phyloP scores from a whole-genome alignment of 179 eudicot genomes.

The Spinacia oleracea region DNA sequence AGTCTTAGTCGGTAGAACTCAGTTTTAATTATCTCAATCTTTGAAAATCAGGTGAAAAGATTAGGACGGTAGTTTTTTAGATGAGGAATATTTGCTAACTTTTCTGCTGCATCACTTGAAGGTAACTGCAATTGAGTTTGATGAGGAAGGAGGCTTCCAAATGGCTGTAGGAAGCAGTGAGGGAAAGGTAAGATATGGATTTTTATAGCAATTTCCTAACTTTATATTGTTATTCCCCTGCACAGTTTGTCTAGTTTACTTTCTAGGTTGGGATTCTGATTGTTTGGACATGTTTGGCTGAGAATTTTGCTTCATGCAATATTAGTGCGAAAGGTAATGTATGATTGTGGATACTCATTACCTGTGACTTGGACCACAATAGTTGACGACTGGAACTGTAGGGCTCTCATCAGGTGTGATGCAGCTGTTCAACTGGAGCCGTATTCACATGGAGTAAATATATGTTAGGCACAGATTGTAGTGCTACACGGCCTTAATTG shows the following conservation, averaged over 20 bases:
- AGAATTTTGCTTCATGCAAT: not conserved
- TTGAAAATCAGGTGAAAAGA: not conserved
- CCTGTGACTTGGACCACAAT: not conserved
- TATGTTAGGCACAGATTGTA: not conserved
- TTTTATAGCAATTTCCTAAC: not conserved
- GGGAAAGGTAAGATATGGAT: constrained; percentile 67
- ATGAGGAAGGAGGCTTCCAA: constrained; percentile 72
- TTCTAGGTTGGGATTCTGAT: not conserved
- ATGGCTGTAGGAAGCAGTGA: constrained; percentile 97
- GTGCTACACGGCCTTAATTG: not conserved
- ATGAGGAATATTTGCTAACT: constrained; percentile 6
- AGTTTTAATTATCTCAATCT: not conserved
- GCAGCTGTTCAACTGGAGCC: not conserved
- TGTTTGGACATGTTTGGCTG: constrained; percentile 3
- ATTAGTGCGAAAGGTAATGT: not conserved
- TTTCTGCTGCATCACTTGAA: constrained; percentile 40
- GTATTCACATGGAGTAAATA: constrained; percentile 3
- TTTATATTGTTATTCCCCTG: not conserved
- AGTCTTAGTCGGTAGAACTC: not conserved
- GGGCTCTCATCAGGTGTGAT: not conserved
- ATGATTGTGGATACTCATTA: not conserved
- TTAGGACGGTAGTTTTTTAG: not conserved
- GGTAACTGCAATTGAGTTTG: constrained; percentile 86
- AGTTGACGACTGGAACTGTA: not conserved
- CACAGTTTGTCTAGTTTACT: not conserved